These are phyloP conservation scores for Plectranthus barbatus DNA, from an alignment of 257 asterid genomes.

Conservation along the genomic window DNA sequence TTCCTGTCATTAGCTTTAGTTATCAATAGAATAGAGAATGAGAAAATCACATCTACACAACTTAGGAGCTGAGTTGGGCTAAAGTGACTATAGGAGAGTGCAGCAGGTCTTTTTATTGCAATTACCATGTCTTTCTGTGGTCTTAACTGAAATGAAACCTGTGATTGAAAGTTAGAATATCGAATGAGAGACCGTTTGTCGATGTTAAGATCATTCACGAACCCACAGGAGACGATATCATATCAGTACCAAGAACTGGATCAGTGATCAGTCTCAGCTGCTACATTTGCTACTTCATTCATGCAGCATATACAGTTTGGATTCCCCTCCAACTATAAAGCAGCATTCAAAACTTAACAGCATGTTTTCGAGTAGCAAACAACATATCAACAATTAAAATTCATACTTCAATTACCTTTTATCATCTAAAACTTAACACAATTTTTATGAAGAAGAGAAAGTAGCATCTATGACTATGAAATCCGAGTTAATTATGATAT, in stretches of 20 bases:
- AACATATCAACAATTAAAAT: not conserved
- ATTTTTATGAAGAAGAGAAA: too few relatives aligned
- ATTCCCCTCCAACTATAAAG: too few relatives aligned
- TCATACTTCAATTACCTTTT: too few relatives aligned
- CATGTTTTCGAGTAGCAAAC: not conserved
- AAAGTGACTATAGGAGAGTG: not conserved
- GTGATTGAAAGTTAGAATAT: conserved; percentile 35
- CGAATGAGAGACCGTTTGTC: conserved; percentile 51
- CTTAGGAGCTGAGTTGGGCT: too few relatives aligned
- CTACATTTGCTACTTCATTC: conserved; percentile 43
- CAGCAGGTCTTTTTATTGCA: conserved; percentile 34
- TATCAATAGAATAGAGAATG: too few relatives aligned
- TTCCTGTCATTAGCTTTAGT: too few relatives aligned
- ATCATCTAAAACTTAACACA: too few relatives aligned
- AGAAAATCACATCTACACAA: too few relatives aligned
- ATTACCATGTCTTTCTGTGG: conserved; percentile 98
- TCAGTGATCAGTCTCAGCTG: conserved; percentile 66
- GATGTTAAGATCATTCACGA: conserved; percentile 80
- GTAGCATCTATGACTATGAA: too few relatives aligned
- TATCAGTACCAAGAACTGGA: conserved; percentile 95
- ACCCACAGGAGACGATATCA: conserved; percentile 93
- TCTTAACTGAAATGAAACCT: conserved; percentile 92
- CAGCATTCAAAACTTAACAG: not conserved
- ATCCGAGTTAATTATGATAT: too few relatives aligned
- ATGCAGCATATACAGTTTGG: not conserved